phyloP scores from a whole-genome alignment of 2,329 filamentous ascomycete species.

The Pseudovirgaria hyperparasitica region DNA sequence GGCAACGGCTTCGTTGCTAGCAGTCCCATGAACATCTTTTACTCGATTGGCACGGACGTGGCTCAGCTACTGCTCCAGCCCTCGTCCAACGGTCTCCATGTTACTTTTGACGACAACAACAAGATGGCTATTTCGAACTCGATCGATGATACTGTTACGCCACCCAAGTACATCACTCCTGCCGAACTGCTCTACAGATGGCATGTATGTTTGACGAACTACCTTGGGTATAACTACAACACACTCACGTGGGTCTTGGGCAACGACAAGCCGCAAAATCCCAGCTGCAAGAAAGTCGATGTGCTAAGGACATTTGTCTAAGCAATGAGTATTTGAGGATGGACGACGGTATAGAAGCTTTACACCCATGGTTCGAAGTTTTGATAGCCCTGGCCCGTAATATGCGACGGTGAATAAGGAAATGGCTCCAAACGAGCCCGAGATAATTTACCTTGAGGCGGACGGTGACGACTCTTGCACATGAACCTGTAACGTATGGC shows the following conservation, averaged over 20 bases:
- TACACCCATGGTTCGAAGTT: too few relatives aligned
- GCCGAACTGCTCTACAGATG: constrained; percentile 26
- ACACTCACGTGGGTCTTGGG: constrained; percentile 33
- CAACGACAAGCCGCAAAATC: constrained; percentile 28
- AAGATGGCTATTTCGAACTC: constrained; percentile 27
- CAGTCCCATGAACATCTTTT: constrained; percentile 22
- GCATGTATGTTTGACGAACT: constrained; percentile 33
- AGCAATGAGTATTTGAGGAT: too few relatives aligned
- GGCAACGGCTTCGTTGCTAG: constrained; percentile 20
- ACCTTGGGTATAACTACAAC: constrained; percentile 28
- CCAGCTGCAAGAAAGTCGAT: constrained; percentile 30
- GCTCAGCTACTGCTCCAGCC: constrained; percentile 30
- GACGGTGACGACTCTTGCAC: too few relatives aligned
- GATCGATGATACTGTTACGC: constrained; percentile 25
- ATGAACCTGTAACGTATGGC: too few relatives aligned
- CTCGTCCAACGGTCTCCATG: constrained; percentile 9
- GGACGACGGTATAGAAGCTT: too few relatives aligned
- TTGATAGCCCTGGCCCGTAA: too few relatives aligned
- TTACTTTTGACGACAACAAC: constrained; percentile 27
- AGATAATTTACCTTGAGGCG: too few relatives aligned
- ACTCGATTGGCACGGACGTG: constrained; percentile 27
- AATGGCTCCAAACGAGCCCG: too few relatives aligned
- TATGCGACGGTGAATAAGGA: too few relatives aligned
- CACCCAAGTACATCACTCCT: constrained; percentile 12
- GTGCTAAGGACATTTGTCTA: constrained; percentile 22